Base-by-base conservation (phyloP, 331 rosid genomes). In the Cucumis variabilis region DNA sequence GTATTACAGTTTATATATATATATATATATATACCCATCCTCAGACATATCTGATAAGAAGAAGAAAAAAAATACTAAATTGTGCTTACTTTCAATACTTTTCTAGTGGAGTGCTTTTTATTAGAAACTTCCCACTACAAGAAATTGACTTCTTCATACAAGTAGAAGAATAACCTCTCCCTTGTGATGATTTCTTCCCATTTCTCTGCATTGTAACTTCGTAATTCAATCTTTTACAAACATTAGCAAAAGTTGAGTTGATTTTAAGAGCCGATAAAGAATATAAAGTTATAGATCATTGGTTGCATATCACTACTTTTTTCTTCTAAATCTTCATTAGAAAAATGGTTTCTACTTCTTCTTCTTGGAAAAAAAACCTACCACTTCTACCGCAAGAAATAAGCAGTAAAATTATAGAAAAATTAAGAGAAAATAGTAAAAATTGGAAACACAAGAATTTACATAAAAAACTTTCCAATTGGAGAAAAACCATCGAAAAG, bases 271-370 rank as follows among this genome's bases (percentile, higher is more conserved):
- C 93, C 8, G 92, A 91, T 51, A 74, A 48, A 48, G 92, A 93
- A 89, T 94, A 96, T 85, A 94, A 30, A 21, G 98, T 94, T 78
- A 93, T 87, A 0, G 98, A 95, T 86, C 60, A 67, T 12, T 9
- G 90, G 82, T 51, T 70, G 86, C 46, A 66, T 28, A 6, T 2
- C 55, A n/a, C 67, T 50, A 25, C 27, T 55, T 28, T 62, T 88
- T 41, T 48, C 85, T 20, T 21, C 66, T 82, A 80, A 84, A 83
- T 72, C 83, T 24, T 88, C 90, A 85, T 70, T 70, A 14, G 55
- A 7, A 15, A 13, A 62, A 62, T 28, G 51, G 30, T 16, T 46
- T 27, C 84, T n/a, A n/a, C 91, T 41, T 63, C 15, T 13, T 73
- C 79, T 15, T 33, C 80, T 16, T 33, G 15, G n/a, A n/a, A n/a